phyloP scores from a whole-genome alignment of 1,284 basidiomycete genomes.

The Meripilus lineatus region DNA sequence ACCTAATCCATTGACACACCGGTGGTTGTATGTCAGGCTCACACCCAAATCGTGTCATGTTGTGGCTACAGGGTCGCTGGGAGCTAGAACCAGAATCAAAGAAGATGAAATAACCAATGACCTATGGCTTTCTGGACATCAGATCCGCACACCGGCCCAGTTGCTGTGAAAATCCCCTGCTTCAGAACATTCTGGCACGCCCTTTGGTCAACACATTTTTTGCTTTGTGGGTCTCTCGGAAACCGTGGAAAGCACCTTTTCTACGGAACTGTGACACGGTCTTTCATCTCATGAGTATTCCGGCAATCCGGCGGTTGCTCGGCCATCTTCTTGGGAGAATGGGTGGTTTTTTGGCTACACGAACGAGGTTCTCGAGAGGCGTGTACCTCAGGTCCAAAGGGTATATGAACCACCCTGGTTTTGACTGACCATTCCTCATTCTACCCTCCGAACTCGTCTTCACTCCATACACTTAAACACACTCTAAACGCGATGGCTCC shows the following conservation, averaged over 20 bases:
- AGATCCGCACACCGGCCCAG: no score
- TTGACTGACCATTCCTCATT: background rate
- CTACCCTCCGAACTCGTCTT: background rate
- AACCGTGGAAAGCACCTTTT: conserved; percentile 3
- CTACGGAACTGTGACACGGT: conserved; percentile 6
- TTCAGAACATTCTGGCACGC: no score
- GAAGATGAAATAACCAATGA: no score
- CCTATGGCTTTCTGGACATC: no score
- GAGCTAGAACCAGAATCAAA: no score
- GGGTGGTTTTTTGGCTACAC: conserved; percentile 2
- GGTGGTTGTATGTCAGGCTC: no score
- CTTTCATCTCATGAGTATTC: conserved; percentile 4
- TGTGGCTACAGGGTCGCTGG: no score
- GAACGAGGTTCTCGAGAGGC: background rate
- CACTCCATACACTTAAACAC: conserved; percentile 10
- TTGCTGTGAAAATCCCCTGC: no score
- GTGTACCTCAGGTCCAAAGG: conserved; percentile 4
- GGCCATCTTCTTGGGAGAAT: conserved; percentile 5
- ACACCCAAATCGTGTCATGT: no score
- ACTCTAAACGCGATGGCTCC: no score
- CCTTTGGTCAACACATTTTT: no score
- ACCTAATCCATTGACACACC: no score
- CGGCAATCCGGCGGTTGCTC: conserved; percentile 9
- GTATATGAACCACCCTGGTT: conserved; percentile 6
- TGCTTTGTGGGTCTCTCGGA: background rate